Evolutionary conservation across 176 grass and related monocot species (phyloP), one percentile per base, ranked within the genome.

Genomic region (Carex myosuroides): DNA sequence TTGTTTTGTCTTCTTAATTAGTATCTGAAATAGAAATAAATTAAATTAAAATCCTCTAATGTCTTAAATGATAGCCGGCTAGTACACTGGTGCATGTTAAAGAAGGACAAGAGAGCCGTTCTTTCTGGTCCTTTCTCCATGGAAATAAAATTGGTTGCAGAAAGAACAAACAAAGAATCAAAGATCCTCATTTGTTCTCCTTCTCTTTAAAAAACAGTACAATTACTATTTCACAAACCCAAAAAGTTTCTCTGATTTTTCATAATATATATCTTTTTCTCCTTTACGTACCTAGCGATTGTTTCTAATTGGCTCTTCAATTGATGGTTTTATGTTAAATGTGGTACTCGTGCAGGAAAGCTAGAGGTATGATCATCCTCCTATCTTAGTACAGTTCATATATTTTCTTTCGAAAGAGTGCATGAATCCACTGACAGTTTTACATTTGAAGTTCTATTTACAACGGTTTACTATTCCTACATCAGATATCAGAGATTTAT

Each of bases 61-160:
- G 59, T 70, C 22, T 37, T 73, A 59, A 61, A 53, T 41, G 78
- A 64, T 88, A 98, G 95, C 91, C 92, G 42, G 89, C 89, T 83
- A n/a, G 75, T 85, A 70, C 86, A 83, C 70, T 94, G 74, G 95
- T 90, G 84, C 91, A 98, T 89, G 86, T 63, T 71, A 98, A 93
- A 81, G 95, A 98, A 89, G 92, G 95, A 82, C 88, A 89, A 33
- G 95, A 98, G 77, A 98, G 88, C 60, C 90, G 86, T 86, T 16
- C 89, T 75, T 98, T 98, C 84, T 95, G 95, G 92, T 95, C 87
- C 82, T 78, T 91, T 89, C 83, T 98, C 78, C 91, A 91, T 85
- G 95, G 92, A 85, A 98, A 94, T 80, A 83, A 93, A 89, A 91
- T 46, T 86, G 88, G 89, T 84, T 84, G 87, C 77, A 95, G 30